A percentile compares a stretch with the other conserved stretches of the same genome.
phyloP scores from a whole-genome alignment of 306 rosid species.

The Castanospermum australe region DNA sequence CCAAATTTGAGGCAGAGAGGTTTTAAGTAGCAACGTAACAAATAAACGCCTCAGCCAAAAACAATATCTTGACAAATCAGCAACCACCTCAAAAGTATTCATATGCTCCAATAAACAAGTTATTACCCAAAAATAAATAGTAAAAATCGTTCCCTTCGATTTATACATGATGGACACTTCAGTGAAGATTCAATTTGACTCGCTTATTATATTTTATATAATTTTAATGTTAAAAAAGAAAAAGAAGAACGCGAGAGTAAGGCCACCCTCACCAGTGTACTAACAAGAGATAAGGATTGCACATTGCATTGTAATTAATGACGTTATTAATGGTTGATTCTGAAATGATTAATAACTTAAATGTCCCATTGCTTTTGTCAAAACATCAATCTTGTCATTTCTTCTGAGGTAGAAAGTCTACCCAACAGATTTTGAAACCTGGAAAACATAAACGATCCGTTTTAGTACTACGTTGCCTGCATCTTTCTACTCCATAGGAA shows the following conservation, averaged over 20 bases:
- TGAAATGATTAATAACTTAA: background rate
- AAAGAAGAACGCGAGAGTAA: background rate
- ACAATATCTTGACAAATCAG: background rate
- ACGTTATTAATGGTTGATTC: background rate
- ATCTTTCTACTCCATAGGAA: background rate
- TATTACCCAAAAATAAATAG: background rate
- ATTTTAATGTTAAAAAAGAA: too few species aligned
- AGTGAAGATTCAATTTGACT: too few species aligned
- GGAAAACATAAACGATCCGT: background rate
- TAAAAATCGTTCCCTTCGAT: background rate
- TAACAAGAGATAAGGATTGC: background rate
- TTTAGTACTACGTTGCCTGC: background rate
- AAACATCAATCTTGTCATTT: conserved; percentile 1
- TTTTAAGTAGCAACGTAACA: background rate
- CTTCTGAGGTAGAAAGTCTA: conserved; percentile 5
- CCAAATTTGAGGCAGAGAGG: background rate
- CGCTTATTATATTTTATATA: too few species aligned
- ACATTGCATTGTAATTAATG: background rate
- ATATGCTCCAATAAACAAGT: background rate
- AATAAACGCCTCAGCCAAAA: background rate
- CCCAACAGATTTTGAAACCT: conserved; percentile 15
- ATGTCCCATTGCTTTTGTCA: background rate
- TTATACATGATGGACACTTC: too few species aligned
- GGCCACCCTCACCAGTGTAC: background rate
- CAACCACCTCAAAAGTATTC: background rate